Evolutionary conservation across 257 asterid genomes (phyloP), one percentile per base, ranked within the genome.

Genomic region (Prunella vulgaris): DNA sequence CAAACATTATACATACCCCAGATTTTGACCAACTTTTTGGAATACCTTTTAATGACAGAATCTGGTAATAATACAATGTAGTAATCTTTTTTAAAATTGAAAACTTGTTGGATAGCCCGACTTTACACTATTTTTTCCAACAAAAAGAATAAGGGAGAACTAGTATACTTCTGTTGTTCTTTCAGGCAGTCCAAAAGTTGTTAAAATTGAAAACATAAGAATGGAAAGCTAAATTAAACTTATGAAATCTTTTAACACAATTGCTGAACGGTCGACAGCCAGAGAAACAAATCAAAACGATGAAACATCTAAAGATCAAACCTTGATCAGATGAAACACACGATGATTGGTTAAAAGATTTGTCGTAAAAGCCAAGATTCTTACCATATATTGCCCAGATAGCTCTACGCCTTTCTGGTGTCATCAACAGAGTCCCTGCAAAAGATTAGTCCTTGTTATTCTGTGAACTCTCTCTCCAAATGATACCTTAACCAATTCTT

Each of bases 341-440:
- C 63, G 52, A 37, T 0, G 1, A 54, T 24, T 54, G 14, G 20
- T 44, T 13, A 60, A 12, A 70, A 35, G 70, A 27, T 27, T 3
- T 20, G 18, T 53, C 52, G 33, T 20, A 60, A 70, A 52, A 75
- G 51, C 13, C 56, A 58, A 71, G 68, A 72, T 51, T 61, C 85
- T 85, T 70, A 94, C 99, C 99, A 59, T 94, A 94, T 38, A 94
- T 94, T n/a, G 99, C 99, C 99, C 99, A 94, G 38, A 94, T 89
- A 76, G 99, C 99, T 81, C 85, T 84, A 74, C 89, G 80, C 67
- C 99, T 87, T 82, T 92, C 96, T 1, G 98, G 90, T 4, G 99
- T 94, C 99, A 94, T 94, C 27, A 94, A 83, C 86, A 85, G 7
- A 9, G 99, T 94, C 62, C 99, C 99, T 94, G 81, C 18, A 64